Evolutionary conservation across 2,329 filamentous ascomycete species (phyloP).

Genomic region (Microascus cirrosus): DNA sequence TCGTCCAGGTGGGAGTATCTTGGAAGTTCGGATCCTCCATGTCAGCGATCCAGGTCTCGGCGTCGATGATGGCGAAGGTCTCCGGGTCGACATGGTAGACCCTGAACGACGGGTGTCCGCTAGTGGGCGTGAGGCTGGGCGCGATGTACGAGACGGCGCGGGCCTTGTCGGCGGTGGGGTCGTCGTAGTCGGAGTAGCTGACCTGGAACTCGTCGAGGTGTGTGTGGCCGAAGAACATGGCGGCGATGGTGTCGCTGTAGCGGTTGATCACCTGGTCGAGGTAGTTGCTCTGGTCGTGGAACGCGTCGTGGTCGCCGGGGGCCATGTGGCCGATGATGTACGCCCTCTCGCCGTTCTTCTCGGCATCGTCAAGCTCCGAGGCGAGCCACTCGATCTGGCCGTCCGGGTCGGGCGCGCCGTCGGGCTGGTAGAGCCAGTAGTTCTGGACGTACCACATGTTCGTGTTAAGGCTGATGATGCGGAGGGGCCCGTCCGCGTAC

Average conservation of each 20-base stretch:
- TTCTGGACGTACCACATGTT: slow-evolving; percentile 50
- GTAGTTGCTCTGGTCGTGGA: slow-evolving; percentile 40
- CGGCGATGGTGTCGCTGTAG: slow-evolving; percentile 41
- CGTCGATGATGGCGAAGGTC: slow-evolving; percentile 43
- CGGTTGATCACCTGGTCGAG: slow-evolving; percentile 42
- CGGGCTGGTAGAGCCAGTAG: slow-evolving; percentile 40
- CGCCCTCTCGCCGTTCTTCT: slow-evolving; percentile 37
- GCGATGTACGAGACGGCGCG: slow-evolving; percentile 40
- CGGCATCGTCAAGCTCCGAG: slow-evolving; percentile 38
- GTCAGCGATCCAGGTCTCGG: slow-evolving; percentile 42
- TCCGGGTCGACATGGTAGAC: slow-evolving; percentile 47
- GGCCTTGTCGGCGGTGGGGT: slow-evolving; percentile 28
- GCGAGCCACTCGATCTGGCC: slow-evolving; percentile 43
- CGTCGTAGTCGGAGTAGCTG: slow-evolving; percentile 35
- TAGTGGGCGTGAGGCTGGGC: slow-evolving; percentile 42
- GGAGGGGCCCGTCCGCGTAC: slow-evolving; percentile 32
- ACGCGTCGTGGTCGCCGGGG: slow-evolving; percentile 34
- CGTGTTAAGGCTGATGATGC: slow-evolving; percentile 48
- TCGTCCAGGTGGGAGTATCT: slow-evolving; percentile 35
- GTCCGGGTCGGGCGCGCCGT: slow-evolving; percentile 37
- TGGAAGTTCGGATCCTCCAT: slow-evolving; percentile 32
- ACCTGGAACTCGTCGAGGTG: slow-evolving; percentile 46
- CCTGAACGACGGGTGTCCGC: slow-evolving; percentile 44
- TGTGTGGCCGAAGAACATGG: slow-evolving; percentile 46
- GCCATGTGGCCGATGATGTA: slow-evolving; percentile 50